Base-by-base conservation (phyloP, 179 eudicot species). In the Silene noctiflora region DNA sequence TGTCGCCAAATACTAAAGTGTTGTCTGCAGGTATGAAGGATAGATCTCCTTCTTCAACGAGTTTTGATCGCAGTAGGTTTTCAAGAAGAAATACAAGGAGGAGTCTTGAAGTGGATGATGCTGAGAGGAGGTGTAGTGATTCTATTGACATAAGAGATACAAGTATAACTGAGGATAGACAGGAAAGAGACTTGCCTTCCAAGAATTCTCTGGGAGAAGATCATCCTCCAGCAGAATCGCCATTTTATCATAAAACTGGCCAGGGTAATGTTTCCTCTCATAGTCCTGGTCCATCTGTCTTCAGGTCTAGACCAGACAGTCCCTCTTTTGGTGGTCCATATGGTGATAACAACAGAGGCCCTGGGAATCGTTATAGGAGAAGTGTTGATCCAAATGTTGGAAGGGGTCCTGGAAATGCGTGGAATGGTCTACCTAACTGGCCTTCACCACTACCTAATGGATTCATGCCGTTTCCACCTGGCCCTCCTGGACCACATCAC, bases 381-480 rank as follows among this genome's bases (percentile, higher is more conserved):
- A 79, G 83, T 58, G 88, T 77, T 73, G 97, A 94, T 82, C 85
- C 88, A 7, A 88, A 84, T 75, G 59, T 86, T 70, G 92, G 88
- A 78, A 89, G 98, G 81, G 76, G 79, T 17, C 97, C 88, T 69
- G 96, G 91, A 67, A 90, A 81, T 80, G 76, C 89, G 55, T 94
- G 97, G 97, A 90, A 88, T 72, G 90, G 94, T 53, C 85, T 84
- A 71, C 94, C 87, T 68, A 90, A 79, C 77, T 94, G 98, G 98
- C 93, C 94, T 75, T 83, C 98, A 33, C 91, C 93, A 4, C 69
- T 94, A 77, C 78, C 91, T 65, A 90, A 91, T 83, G 96, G 98
- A 39, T 91, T 85, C 78, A 83, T 91, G 71, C 95, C 97, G 61
- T 92, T 88, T 79, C 93, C 88, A 29, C 96, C 88, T 78, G 95